These are phyloP conservation scores for Asclepias syriaca DNA, from an alignment of 257 asterid species.

Conservation along the genomic window DNA sequence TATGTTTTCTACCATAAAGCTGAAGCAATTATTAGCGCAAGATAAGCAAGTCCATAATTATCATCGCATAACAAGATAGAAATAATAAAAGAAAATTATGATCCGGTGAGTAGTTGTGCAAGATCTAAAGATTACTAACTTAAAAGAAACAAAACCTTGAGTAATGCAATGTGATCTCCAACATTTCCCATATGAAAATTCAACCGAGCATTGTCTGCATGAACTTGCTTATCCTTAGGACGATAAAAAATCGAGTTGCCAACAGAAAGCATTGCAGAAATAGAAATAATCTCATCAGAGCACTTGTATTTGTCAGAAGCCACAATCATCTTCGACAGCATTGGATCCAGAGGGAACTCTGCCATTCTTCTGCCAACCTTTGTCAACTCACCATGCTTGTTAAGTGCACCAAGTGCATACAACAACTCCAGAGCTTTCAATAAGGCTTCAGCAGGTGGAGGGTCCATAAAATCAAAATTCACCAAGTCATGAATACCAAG, in stretches of 20 bases:
- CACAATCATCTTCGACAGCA: slow-evolving; percentile 91
- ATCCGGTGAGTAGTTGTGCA: not conserved
- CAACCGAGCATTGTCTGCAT: slow-evolving; percentile 89
- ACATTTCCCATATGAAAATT: slow-evolving; percentile 89
- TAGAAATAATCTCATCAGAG: slow-evolving; percentile 81
- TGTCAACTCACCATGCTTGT: slow-evolving; percentile 77
- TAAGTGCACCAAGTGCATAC: slow-evolving; percentile 86
- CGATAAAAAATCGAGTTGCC: slow-evolving; percentile 94
- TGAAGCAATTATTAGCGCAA: not conserved
- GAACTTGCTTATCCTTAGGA: slow-evolving; percentile 91
- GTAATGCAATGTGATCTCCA: slow-evolving; percentile 89
- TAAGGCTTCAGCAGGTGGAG: slow-evolving; percentile 94
- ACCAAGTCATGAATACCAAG: slow-evolving; percentile 85
- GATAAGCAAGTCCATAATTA: not conserved
- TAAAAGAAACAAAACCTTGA: slow-evolving; percentile 51
- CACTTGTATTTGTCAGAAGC: slow-evolving; percentile 83
- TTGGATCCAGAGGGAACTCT: slow-evolving; percentile 93
- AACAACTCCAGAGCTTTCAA: slow-evolving; percentile 84
- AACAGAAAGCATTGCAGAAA: slow-evolving; percentile 88
- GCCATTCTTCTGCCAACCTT: slow-evolving; percentile 95
- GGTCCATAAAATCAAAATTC: slow-evolving; percentile 96
- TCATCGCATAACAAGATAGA: not conserved
- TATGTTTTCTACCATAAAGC: not conserved
- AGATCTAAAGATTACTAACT: slow-evolving; percentile 3
- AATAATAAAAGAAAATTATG: not conserved